Percentiles rank a stretch among this genome's conserved stretches.
These are phyloP conservation scores for Lojkania enalia DNA, from an alignment of 2,329 filamentous ascomycete species.

Conservation along the genomic window DNA sequence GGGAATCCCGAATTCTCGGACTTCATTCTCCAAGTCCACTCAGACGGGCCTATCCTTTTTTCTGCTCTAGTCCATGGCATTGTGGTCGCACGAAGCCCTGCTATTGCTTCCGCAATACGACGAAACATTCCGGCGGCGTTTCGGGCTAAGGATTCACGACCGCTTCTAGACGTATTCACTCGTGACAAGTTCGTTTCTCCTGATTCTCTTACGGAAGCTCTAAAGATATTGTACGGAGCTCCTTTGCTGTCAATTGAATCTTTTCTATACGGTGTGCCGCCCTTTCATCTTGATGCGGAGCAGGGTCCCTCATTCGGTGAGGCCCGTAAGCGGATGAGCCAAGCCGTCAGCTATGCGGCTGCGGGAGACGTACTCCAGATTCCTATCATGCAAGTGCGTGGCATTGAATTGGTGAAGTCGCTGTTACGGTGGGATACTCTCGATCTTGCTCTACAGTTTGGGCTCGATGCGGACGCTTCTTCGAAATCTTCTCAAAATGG, in stretches of 20 bases:
- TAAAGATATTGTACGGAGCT: constrained; percentile 43
- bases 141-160: constrained; percentile 29
- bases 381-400: constrained; percentile 59
- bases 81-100: constrained; percentile 40
- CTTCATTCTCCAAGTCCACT: constrained; percentile 40
- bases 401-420: constrained; percentile 61
- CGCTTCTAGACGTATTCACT: constrained; percentile 31
- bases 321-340: constrained; percentile 41
- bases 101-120: constrained; percentile 36
- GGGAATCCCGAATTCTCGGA: constrained; percentile 43
- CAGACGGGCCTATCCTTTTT: constrained; percentile 29
- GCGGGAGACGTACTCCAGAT: constrained; percentile 63
- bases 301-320: constrained; percentile 27
- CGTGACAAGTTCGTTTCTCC: constrained; percentile 32
- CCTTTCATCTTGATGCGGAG: constrained; percentile 29
- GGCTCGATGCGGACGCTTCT: constrained; percentile 51
- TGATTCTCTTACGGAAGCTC: constrained; percentile 38
- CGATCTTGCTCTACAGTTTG: constrained; percentile 64
- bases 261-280: constrained; percentile 35
- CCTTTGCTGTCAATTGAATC: constrained; percentile 31
- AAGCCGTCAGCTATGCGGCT: constrained; percentile 63
- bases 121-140: constrained; percentile 22
- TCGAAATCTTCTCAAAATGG: constrained; percentile 16
- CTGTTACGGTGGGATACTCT: constrained; percentile 66
- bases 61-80: constrained; percentile 42